Conservation (phyloP, 164 flowering plant species). For the Liquidambar formosana region DNA sequence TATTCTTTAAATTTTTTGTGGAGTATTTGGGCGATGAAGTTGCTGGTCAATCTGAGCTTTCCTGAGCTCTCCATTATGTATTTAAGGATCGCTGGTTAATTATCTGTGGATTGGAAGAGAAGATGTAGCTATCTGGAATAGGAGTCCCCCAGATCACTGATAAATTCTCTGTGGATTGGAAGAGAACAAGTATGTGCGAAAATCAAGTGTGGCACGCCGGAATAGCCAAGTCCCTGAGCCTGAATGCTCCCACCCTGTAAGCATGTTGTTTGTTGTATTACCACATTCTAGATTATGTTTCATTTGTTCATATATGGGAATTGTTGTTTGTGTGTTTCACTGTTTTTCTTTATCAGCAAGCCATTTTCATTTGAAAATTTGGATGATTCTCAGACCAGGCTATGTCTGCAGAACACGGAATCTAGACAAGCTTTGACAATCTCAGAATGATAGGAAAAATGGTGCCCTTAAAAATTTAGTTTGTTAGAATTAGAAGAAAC, state of each 20-base stretch:
- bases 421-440: no score
- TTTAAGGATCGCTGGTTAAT: constrained; percentile 12
- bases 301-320: constrained; percentile 44
- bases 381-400: not conserved
- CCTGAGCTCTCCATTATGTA: constrained; percentile 12
- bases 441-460: no score
- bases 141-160: not conserved
- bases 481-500: not conserved
- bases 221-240: constrained; percentile 23
- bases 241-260: constrained; percentile 43
- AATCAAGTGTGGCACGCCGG: constrained; percentile 21
- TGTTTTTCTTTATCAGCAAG: constrained; percentile 14
- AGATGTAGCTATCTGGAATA: not conserved
- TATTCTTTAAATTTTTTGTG: constrained; percentile 61
- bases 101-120: not conserved
- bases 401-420: not conserved
- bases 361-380: constrained; percentile 10
- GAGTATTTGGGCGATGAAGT: constrained; percentile 30
- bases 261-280: constrained; percentile 42
- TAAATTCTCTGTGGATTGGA: constrained; percentile 3
- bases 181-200: constrained; percentile 6
- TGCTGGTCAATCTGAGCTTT: constrained; percentile 20
- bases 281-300: constrained; percentile 36
- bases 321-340: constrained; percentile 27
- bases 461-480: not conserved